Conservation (phyloP, 345 rosid genomes). For the Eucalyptus leucophloia region DNA sequence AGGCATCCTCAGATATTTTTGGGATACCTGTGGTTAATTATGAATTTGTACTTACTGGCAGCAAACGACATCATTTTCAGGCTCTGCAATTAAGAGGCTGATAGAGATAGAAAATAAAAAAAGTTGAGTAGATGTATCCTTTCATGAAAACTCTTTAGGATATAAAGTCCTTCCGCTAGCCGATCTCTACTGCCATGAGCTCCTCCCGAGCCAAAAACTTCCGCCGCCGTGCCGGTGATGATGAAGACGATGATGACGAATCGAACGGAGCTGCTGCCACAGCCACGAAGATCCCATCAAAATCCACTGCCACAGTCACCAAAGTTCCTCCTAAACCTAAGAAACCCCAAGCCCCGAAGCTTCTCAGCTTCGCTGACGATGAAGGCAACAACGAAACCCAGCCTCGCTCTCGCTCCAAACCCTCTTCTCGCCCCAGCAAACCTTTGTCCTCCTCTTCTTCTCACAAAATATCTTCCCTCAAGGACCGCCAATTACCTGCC, state of each 20-base stretch:
- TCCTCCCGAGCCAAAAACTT: slow-evolving; percentile 49
- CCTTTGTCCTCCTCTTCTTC: slow-evolving; percentile 18
- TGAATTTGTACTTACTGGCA: no score
- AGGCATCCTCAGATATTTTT: no score
- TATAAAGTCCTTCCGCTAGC: not conserved
- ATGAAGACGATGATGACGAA: slow-evolving; percentile 10
- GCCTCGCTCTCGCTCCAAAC: slow-evolving; percentile 3
- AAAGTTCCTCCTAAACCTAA: slow-evolving; percentile 11
- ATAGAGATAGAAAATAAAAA: no score
- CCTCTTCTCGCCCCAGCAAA: slow-evolving; percentile 29
- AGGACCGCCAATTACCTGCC: slow-evolving; percentile 35
- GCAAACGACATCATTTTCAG: no score
- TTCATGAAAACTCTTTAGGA: no score
- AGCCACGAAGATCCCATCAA: not conserved
- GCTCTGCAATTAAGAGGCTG: no score
- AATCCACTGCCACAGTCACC: not conserved
- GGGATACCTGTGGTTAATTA: no score
- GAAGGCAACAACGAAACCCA: slow-evolving; percentile 15
- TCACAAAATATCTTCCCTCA: slow-evolving; percentile 44
- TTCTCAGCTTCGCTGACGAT: slow-evolving; percentile 89
- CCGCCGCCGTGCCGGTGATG: slow-evolving; percentile 66
- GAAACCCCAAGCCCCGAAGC: slow-evolving; percentile 22
- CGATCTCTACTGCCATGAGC: slow-evolving; percentile 18
- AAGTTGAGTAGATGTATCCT: no score
- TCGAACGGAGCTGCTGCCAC: not conserved